Conservation (phyloP, 768 basidiomycete species). For the Pleurotus cornucopiae region DNA sequence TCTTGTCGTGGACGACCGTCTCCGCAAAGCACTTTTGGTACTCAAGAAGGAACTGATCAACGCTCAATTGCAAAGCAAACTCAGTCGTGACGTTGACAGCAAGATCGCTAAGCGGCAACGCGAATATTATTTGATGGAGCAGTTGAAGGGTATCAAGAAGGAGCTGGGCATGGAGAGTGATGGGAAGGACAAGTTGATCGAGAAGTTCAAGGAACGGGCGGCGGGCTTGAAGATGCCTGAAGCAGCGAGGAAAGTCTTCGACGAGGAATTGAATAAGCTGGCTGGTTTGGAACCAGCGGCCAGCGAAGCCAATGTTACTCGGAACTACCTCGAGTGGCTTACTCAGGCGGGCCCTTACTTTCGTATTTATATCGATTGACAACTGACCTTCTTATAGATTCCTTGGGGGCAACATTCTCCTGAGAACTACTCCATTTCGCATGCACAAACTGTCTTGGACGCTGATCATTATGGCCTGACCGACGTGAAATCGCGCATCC, state of each 20-base stretch:
- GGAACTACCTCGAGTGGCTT: constrained; percentile 93
- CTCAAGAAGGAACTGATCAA: constrained; percentile 98
- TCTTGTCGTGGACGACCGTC: constrained; percentile 78
- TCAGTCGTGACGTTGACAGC: constrained; percentile 87
- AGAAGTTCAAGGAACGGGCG: constrained; percentile 88
- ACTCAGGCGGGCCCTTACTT: constrained; percentile 51
- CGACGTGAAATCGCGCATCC: constrained; percentile 89
- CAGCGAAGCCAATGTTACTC: constrained; percentile 88
- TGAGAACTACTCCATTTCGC: constrained; percentile 86
- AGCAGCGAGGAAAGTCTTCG: constrained; percentile 86
- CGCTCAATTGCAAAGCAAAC: constrained; percentile 89
- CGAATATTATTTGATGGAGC: constrained; percentile 96
- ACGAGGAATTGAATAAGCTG: constrained; percentile 91
- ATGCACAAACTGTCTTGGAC: constrained; percentile 81
- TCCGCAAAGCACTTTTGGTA: constrained; percentile 86
- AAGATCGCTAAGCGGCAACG: constrained; percentile 94
- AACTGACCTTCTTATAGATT: constrained; percentile 43
- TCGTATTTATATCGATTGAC: neutral
- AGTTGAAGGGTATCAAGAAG: constrained; percentile 93
- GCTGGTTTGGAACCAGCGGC: constrained; percentile 87
- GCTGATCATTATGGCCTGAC: constrained; percentile 93
- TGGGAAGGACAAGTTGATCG: constrained; percentile 91
- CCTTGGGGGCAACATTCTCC: constrained; percentile 96
- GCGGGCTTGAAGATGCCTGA: constrained; percentile 84
- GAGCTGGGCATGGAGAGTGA: constrained; percentile 94